Evolutionary conservation across 2,329 filamentous ascomycete genomes (phyloP).

Genomic region (Kalaharituber pfeilii): DNA sequence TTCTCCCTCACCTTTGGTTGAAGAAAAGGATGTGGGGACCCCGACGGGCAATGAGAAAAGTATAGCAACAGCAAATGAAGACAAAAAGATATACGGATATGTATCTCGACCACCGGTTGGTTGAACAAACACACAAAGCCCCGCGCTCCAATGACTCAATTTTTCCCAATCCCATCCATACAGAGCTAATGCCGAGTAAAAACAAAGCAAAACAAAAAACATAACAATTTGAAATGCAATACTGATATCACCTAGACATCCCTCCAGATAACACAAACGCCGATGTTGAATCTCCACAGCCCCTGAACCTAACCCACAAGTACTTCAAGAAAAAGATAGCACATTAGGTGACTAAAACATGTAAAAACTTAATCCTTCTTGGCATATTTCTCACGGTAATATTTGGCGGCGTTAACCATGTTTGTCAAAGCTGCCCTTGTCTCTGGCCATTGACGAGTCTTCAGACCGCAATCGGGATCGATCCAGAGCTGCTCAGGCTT

Average conservation of each 20-base stretch:
- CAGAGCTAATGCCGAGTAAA: not conserved
- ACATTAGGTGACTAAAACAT: conserved; percentile 4
- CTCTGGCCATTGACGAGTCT: conserved; percentile 98
- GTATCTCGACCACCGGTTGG: not conserved
- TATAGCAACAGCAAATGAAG: not conserved
- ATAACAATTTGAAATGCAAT: conserved; percentile 5
- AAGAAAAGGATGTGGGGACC: not conserved
- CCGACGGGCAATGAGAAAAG: not conserved
- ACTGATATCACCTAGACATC: conserved; percentile 3
- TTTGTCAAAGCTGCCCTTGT: conserved; percentile 90
- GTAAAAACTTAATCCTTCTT: conserved; percentile 29
- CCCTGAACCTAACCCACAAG: conserved; percentile 13
- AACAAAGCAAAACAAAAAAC: conserved; percentile 3
- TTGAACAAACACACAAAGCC: not conserved
- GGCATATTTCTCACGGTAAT: conserved; percentile 77
- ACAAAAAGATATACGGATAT: not conserved
- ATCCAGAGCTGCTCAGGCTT: conserved; percentile 99
- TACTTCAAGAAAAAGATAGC: conserved; percentile 8
- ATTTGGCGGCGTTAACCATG: conserved; percentile 97
- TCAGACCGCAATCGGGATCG: conserved; percentile 97
- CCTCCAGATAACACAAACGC: conserved; percentile 15
- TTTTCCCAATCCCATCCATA: not conserved
- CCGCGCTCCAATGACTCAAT: not conserved
- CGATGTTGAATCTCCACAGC: conserved; percentile 24
- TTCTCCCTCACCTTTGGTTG: not conserved